Percentiles rank a stretch among this genome's conserved stretches.
phyloP scores from a whole-genome alignment of 2,329 filamentous ascomycete genomes.

The Pseudogymnoascus sp. region DNA sequence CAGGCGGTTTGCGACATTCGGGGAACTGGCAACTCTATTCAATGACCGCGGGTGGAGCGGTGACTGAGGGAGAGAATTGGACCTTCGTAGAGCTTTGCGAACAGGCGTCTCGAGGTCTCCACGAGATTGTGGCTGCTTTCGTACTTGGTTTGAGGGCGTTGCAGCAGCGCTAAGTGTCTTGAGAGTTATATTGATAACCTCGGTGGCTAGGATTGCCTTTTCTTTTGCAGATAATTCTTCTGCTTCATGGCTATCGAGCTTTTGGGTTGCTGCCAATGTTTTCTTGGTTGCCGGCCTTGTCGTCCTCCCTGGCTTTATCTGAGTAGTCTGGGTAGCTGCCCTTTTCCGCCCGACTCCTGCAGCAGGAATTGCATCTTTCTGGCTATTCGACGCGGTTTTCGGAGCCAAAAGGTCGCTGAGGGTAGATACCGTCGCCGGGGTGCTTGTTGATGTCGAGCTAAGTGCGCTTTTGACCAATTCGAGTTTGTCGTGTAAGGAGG shows the following conservation, averaged over 20 bases:
- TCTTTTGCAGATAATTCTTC: slow-evolving; percentile 48
- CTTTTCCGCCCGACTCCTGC: neutral
- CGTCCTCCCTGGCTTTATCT: slow-evolving; percentile 14
- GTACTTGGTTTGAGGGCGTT: slow-evolving; percentile 35
- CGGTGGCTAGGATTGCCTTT: slow-evolving; percentile 59
- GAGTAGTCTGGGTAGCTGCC: slow-evolving; percentile 5
- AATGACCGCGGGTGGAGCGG: slow-evolving; percentile 54
- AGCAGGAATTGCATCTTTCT: slow-evolving; percentile 9
- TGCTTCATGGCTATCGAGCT: neutral
- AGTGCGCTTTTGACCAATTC: slow-evolving; percentile 42
- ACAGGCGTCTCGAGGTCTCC: slow-evolving; percentile 32
- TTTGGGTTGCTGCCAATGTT: slow-evolving; percentile 18
- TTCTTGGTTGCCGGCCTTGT: slow-evolving; percentile 29
- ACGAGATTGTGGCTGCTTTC: slow-evolving; percentile 23
- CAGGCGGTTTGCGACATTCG: slow-evolving; percentile 41
- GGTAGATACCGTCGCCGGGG: slow-evolving; percentile 36
- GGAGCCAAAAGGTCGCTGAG: slow-evolving; percentile 40
- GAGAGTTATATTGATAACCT: slow-evolving; percentile 62
- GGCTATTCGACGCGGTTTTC: slow-evolving; percentile 19
- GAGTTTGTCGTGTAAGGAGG: slow-evolving; percentile 33
- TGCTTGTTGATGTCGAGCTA: slow-evolving; percentile 40
- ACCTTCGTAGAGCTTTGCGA: slow-evolving; percentile 42
- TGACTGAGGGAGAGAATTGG: slow-evolving; percentile 50
- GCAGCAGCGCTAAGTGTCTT: slow-evolving; percentile 61
- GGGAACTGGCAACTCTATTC: slow-evolving; percentile 53